These are phyloP conservation scores for Lagenaria siceraria DNA, from an alignment of 306 rosid genomes.

Conservation along the genomic window DNA sequence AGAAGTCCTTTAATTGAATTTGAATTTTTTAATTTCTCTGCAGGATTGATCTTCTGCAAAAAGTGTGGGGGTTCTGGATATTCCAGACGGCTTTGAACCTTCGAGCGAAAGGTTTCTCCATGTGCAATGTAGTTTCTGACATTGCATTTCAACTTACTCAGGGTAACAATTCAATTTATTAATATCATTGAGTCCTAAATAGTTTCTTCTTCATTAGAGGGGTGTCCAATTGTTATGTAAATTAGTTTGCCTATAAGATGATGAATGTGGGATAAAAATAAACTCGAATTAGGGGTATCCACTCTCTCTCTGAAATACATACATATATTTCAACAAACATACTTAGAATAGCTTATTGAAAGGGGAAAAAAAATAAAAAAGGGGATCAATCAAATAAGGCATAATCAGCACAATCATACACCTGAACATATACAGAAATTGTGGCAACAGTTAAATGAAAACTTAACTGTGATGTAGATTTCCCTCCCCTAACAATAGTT, in stretches of 20 bases:
- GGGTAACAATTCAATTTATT: not conserved
- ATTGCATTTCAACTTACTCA: not conserved
- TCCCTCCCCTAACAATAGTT: slow-evolving; percentile 30
- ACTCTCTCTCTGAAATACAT: too few species aligned
- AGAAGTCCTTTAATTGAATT: not conserved
- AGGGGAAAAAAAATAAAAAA: not conserved
- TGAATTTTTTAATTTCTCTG: not conserved
- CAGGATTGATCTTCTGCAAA: slow-evolving; percentile 93
- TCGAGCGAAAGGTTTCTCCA: not conserved
- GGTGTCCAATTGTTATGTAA: not conserved
- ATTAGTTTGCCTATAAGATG: not conserved
- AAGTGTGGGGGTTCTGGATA: slow-evolving; percentile 98
- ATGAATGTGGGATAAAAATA: not conserved
- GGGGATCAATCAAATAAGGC: not conserved
- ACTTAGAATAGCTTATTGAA: not conserved
- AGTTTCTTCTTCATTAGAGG: not conserved
- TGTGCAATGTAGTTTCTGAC: not conserved
- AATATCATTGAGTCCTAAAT: not conserved
- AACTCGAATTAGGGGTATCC: not conserved
- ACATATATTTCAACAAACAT: not conserved
- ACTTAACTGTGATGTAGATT: slow-evolving; percentile 1
- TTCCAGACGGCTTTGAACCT: slow-evolving; percentile 65
- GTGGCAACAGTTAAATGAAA: not conserved
- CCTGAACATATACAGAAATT: not conserved
- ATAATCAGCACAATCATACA: not conserved